A percentile compares a stretch with the other conserved stretches of the same genome.
These are phyloP conservation scores for Bipolaris zeicola DNA, from an alignment of 2,329 filamentous ascomycete species.

Conservation along the genomic window DNA sequence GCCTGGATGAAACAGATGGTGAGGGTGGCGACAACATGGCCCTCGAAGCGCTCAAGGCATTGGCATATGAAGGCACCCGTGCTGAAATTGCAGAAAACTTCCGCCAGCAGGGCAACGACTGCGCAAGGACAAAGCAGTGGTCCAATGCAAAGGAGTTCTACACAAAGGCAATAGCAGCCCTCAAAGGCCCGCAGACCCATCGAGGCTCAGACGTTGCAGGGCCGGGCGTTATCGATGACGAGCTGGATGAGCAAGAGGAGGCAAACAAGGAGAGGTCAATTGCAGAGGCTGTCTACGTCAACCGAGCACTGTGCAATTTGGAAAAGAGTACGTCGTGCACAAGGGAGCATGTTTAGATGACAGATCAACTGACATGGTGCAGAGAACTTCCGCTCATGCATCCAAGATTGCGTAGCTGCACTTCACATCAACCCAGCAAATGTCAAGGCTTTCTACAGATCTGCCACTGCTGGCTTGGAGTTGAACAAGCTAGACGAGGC, in stretches of 20 bases:
- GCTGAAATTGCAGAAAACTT: slow-evolving; percentile 83
- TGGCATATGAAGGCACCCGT: slow-evolving; percentile 91
- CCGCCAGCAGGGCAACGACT: slow-evolving; percentile 91
- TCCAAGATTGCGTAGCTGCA: slow-evolving; percentile 79
- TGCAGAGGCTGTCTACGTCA: slow-evolving; percentile 79
- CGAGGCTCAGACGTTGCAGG: slow-evolving; percentile 49
- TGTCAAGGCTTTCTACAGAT: slow-evolving; percentile 90
- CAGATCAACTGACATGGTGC: slow-evolving; percentile 5
- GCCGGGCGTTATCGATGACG: slow-evolving; percentile 51
- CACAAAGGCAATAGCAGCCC: slow-evolving; percentile 77
- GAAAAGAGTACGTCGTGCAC: slow-evolving; percentile 65
- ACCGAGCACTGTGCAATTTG: slow-evolving; percentile 88
- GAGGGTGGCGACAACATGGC: slow-evolving; percentile 76
- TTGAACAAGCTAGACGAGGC: slow-evolving; percentile 82
- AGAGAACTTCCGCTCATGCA: slow-evolving; percentile 87
- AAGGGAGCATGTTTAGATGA: not conserved
- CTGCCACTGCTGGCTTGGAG: slow-evolving; percentile 75
- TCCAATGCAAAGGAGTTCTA: slow-evolving; percentile 90
- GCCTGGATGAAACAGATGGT: slow-evolving; percentile 68
- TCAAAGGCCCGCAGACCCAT: slow-evolving; percentile 63
- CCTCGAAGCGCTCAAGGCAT: slow-evolving; percentile 83
- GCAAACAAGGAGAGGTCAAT: slow-evolving; percentile 65
- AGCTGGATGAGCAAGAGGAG: slow-evolving; percentile 65
- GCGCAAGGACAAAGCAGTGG: slow-evolving; percentile 75
- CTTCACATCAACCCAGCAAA: slow-evolving; percentile 80